phyloP scores from a whole-genome alignment of 306 rosid species.

The Vicia faba region DNA sequence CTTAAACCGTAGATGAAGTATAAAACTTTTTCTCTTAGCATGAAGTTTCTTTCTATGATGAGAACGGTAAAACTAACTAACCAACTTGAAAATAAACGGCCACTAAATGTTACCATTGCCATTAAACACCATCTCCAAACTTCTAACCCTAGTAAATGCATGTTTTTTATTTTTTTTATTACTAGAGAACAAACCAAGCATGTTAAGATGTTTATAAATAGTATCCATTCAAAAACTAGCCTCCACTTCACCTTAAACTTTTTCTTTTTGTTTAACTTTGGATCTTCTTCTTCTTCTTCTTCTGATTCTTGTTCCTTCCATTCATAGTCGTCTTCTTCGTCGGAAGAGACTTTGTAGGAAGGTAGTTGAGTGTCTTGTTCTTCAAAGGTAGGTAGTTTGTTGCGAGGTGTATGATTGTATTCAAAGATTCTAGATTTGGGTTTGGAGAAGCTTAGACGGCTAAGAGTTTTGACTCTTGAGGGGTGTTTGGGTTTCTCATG shows the following conservation, averaged over 20 bases:
- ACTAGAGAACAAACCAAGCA: slow-evolving; percentile 44
- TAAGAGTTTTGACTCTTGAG: slow-evolving; percentile 38
- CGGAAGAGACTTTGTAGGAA: slow-evolving; percentile 35
- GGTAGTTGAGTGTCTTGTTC: slow-evolving; percentile 30
- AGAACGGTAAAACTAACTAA: slow-evolving; percentile 36
- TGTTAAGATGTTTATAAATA: slow-evolving; percentile 47
- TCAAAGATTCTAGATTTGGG: slow-evolving; percentile 55
- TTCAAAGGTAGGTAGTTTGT: slow-evolving; percentile 9
- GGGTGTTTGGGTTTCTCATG: slow-evolving; percentile 39
- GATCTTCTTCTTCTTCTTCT: background rate
- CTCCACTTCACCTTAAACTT: slow-evolving; percentile 49
- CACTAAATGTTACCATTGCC: slow-evolving; percentile 59
- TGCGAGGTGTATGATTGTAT: slow-evolving; percentile 23
- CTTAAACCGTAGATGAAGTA: slow-evolving; percentile 58
- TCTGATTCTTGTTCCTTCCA: slow-evolving; percentile 25
- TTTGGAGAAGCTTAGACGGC: slow-evolving; percentile 54
- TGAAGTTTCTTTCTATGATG: slow-evolving; percentile 48
- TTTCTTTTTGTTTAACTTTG: slow-evolving; percentile 32
- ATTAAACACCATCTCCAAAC: slow-evolving; percentile 57
- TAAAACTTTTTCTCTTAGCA: slow-evolving; percentile 52
- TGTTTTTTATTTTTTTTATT: slow-evolving; percentile 34
- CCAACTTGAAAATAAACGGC: slow-evolving; percentile 54
- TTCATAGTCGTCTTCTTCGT: slow-evolving; percentile 26
- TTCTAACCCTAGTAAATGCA: slow-evolving; percentile 40
- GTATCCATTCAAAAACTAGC: slow-evolving; percentile 43